These are phyloP conservation scores for Debaryomyces tyrocola DNA, from an alignment of 805 yeast species.

Conservation along the genomic window DNA sequence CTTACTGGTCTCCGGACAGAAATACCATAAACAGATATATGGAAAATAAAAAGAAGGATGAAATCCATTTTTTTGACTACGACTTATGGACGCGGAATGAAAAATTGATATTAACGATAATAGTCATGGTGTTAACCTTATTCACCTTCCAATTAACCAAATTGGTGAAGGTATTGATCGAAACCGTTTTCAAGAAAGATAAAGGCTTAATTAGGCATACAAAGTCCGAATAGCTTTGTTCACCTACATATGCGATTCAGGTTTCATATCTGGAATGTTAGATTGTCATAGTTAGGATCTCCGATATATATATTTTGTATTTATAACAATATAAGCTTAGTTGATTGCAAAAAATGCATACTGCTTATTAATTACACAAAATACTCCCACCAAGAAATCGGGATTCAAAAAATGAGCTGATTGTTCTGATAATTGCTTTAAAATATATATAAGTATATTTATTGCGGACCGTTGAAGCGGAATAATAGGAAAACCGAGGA, in stretches of 20 bases:
- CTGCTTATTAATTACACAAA: no score
- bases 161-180: background rate
- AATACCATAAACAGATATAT: conserved; percentile 33
- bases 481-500: no score
- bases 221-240: background rate
- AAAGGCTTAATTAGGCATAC: background rate
- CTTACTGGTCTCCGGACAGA: conserved; percentile 23
- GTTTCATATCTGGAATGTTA: background rate
- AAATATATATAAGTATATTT: no score
- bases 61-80: conserved; percentile 41
- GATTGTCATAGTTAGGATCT: no score
- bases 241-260: background rate
- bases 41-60: conserved; percentile 27
- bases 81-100: conserved; percentile 54
- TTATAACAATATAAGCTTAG: no score
- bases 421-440: background rate
- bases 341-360: no score
- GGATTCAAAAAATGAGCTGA: background rate
- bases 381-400: no score
- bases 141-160: conserved; percentile 3
- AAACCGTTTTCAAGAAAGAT: background rate
- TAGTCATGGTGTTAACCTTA: conserved; percentile 20
- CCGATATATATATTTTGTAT: no score
- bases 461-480: no score
- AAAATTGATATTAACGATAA: conserved; percentile 40